Evolutionary conservation across 495 filamentous ascomycete genomes (phyloP).

Genomic region (Hypomontagnella monticulosa): DNA sequence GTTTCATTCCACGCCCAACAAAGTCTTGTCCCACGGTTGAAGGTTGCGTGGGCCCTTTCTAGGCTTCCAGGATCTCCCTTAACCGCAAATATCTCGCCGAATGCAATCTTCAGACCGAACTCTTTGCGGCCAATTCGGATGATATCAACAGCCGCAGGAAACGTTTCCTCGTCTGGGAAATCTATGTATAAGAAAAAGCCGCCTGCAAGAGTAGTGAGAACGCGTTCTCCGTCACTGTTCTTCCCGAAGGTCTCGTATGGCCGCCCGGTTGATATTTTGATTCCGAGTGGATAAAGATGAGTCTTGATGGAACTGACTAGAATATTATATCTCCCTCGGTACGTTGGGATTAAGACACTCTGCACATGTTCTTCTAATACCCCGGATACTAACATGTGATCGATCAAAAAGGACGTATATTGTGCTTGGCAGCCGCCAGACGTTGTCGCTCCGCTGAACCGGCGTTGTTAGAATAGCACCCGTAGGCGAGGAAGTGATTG

Average conservation of each 20-base stretch:
- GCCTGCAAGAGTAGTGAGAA: constrained; percentile 54
- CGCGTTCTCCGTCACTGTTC: constrained; percentile 19
- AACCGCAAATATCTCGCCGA: constrained; percentile 70
- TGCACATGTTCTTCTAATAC: constrained; percentile 55
- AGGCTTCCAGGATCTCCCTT: constrained; percentile 57
- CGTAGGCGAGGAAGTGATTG: background rate
- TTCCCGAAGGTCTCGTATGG: constrained; percentile 25
- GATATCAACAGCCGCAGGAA: constrained; percentile 57
- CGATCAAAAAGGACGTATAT: constrained; percentile 69
- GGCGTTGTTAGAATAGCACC: constrained; percentile 15
- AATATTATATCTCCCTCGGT: constrained; percentile 62
- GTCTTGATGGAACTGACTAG: constrained; percentile 65
- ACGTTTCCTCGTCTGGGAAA: constrained; percentile 60
- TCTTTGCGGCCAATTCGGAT: constrained; percentile 57
- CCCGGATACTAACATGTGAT: constrained; percentile 64
- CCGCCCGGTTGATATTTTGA: constrained; percentile 45
- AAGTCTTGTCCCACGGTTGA: constrained; percentile 63
- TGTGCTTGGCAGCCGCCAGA: constrained; percentile 78
- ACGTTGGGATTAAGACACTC: constrained; percentile 58
- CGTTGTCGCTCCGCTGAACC: constrained; percentile 65
- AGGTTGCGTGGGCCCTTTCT: constrained; percentile 45
- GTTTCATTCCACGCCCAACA: constrained; percentile 77
- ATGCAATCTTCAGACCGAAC: constrained; percentile 65
- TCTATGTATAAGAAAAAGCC: constrained; percentile 79
- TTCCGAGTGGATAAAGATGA: constrained; percentile 69